Conservation (phyloP, 345 rosid species). For the Citrus cavaleriei region DNA sequence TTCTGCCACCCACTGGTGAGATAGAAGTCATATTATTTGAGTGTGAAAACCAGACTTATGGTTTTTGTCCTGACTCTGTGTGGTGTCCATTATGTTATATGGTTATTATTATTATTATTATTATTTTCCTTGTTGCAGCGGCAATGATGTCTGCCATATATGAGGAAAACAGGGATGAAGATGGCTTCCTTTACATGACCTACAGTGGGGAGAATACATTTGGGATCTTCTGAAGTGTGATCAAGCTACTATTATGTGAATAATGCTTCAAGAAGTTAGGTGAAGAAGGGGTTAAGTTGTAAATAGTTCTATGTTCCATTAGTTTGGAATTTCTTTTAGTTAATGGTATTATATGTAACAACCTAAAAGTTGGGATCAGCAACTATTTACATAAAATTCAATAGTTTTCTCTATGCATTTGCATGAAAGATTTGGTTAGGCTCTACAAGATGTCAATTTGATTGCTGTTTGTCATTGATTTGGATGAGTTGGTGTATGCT, state of each 20-base stretch:
- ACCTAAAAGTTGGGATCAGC: not conserved
- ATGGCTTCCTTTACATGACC: constrained; percentile 96
- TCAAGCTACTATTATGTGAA: constrained; percentile 8
- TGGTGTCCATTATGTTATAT: not conserved
- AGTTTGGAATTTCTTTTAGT: not conserved
- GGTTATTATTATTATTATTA: too few species aligned
- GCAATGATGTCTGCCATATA: constrained; percentile 94
- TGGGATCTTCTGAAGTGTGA: too few species aligned
- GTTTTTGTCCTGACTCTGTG: not conserved
- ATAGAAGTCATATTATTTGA: not conserved
- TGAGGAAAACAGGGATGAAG: constrained; percentile 95
- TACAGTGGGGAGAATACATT: constrained; percentile 53
- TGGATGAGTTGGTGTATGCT: not conserved
- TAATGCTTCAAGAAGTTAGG: not conserved
- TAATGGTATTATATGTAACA: not conserved
- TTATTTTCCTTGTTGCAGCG: constrained; percentile 36
- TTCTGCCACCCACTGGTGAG: constrained; percentile 48
- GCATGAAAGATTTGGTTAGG: not conserved
- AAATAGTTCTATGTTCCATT: constrained; percentile 16
- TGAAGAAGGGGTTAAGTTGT: constrained; percentile 20
- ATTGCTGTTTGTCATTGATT: not conserved
- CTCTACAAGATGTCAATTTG: not conserved
- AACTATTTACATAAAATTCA: not conserved
- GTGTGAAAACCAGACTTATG: not conserved
- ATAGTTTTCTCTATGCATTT: not conserved